Conservation (phyloP, 2,329 filamentous ascomycete species). For the Pleomassaria siparia region DNA sequence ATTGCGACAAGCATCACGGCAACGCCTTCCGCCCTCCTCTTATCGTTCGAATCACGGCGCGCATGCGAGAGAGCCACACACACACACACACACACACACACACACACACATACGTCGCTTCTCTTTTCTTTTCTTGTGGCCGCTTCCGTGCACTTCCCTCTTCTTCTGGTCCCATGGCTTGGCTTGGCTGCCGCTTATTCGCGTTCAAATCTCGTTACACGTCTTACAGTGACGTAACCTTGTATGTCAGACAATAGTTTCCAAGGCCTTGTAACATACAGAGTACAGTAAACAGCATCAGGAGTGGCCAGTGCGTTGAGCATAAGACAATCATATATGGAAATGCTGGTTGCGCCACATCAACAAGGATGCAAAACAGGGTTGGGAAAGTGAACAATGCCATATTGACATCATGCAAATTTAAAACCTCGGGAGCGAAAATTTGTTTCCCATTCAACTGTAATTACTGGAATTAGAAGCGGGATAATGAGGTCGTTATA, state of each 20-base stretch:
- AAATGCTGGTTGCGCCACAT: not conserved
- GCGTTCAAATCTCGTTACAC: no score
- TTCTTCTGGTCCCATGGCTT: no score
- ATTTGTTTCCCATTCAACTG: not conserved
- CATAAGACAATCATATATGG: no score
- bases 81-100: not conserved
- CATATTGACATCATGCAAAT: constrained; percentile 6
- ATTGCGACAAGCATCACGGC: not conserved
- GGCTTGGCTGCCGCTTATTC: no score
- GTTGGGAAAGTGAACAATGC: not conserved
- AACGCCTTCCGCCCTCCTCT: not conserved
- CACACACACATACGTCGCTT: no score
- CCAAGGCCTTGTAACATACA: not conserved
- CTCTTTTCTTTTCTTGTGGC: no score
- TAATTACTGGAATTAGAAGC: no score
- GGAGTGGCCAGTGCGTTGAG: no score
- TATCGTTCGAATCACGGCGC: not conserved
- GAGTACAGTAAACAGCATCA: no score
- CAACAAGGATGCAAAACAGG: constrained; percentile 1
- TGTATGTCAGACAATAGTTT: not conserved
- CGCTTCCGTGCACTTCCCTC: no score
- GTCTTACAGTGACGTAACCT: not conserved
- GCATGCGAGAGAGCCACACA: not conserved
- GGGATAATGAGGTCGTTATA: not conserved
- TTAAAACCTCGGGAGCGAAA: not conserved